These are phyloP conservation scores for Gracilaria domingensis DNA, from an alignment of 23 red algal genomes.

Conservation along the genomic window DNA sequence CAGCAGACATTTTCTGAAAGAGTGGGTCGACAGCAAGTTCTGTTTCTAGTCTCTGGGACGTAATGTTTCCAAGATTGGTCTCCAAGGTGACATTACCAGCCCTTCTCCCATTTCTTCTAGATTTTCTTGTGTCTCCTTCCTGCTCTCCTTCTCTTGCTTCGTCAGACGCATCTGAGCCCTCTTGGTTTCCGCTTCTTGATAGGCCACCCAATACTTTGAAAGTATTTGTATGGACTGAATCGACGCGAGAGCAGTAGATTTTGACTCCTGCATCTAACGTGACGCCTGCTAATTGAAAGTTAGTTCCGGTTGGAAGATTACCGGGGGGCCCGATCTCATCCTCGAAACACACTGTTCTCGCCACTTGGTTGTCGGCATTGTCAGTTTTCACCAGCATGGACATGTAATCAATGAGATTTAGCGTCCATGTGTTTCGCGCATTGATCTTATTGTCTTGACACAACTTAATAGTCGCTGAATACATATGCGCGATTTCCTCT, in stretches of 20 bases:
- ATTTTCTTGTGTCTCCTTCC: constrained; percentile 38
- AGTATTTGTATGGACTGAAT: constrained; percentile 92
- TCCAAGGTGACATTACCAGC: constrained; percentile 86
- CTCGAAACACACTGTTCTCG: constrained; percentile 39
- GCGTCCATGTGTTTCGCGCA: constrained; percentile 91
- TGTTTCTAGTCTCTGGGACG: constrained; percentile 76
- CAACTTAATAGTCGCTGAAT: constrained; percentile 92
- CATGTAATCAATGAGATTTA: constrained; percentile 96
- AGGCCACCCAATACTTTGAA: constrained; percentile 90
- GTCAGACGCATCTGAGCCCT: constrained; percentile 7
- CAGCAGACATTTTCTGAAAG: constrained; percentile 91
- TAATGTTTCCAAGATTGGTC: constrained; percentile 82
- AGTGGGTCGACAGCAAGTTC: constrained; percentile 89
- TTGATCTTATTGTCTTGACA: constrained; percentile 94
- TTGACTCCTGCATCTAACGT: constrained; percentile 95
- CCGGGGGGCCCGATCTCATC: not conserved
- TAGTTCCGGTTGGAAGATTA: constrained; percentile 50
- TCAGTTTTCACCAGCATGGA: constrained; percentile 57
- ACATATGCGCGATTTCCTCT: constrained; percentile 83
- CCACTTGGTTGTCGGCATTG: constrained; percentile 24
- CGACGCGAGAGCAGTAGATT: constrained; percentile 96
- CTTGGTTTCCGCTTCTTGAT: constrained; percentile 43
- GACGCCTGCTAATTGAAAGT: constrained; percentile 94
- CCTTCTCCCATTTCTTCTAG: constrained; percentile 48
- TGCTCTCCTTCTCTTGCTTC: constrained; percentile 12